These are phyloP conservation scores for Metarhizium robertsii DNA, from an alignment of 2,329 filamentous ascomycete genomes.

Conservation along the genomic window DNA sequence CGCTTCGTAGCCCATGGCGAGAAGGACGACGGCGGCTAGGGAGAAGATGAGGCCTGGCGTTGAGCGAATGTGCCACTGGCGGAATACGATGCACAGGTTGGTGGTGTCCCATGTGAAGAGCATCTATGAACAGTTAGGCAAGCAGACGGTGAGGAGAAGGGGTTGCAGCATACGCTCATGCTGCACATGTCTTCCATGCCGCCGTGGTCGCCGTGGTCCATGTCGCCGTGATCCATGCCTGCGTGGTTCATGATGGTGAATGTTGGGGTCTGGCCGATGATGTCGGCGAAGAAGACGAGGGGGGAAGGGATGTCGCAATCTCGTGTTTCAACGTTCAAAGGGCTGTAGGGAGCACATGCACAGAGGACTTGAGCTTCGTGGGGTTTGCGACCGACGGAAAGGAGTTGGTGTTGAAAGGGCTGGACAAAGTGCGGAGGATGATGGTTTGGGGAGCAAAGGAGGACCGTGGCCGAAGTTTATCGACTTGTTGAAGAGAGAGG, in stretches of 20 bases:
- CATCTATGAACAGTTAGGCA: constrained; percentile 55
- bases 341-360: no score
- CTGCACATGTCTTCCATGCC: constrained; percentile 63
- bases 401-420: no score
- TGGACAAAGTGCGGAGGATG: no score
- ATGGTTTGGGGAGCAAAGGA: no score
- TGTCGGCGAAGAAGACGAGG: background rate
- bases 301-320: background rate
- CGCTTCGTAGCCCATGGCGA: constrained; percentile 89
- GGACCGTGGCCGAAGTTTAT: no score
- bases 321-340: no score
- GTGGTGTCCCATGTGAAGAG: constrained; percentile 93
- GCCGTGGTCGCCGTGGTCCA: constrained; percentile 32
- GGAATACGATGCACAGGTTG: constrained; percentile 94
- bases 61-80: constrained; percentile 75
- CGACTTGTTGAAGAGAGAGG: background rate
- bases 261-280: background rate
- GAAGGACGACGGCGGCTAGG: constrained; percentile 68
- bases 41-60: constrained; percentile 70
- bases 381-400: no score
- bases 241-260: constrained; percentile 9
- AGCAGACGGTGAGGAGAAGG: background rate
- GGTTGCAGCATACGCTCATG: constrained; percentile 64
- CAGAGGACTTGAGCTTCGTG: no score
- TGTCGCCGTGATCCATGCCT: constrained; percentile 31